Base-by-base conservation (phyloP, 768 basidiomycete genomes). In the Suillus ampliporus region DNA sequence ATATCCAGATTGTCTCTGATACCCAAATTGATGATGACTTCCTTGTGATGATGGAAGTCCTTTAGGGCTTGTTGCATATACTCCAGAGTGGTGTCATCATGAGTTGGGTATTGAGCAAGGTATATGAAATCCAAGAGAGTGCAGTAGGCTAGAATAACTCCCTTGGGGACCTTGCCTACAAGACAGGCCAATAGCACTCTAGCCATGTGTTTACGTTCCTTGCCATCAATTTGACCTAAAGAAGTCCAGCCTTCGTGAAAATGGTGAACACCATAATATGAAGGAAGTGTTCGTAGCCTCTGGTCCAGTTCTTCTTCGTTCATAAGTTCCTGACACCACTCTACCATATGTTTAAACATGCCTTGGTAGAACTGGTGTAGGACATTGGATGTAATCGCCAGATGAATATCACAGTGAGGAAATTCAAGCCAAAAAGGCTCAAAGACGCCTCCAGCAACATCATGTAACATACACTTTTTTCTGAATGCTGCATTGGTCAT, bases 91-190 rank as follows among this genome's bases (percentile, higher is more conserved):
- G 54, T 28, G 15, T 78, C 74, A 41, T 63, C 60, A 46, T 79
- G 70, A 13, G 63, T 58, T 1, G 60, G 71, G 1, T 71, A 63
- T 66, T 82, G 80, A 1, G 74, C 74, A 8, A 74, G 67, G 60
- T 77, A 81, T 6, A 69, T 66, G 62, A 82, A 81, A 58, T 82
- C 77, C 6, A 77, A 58, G 9, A 80, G 69, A 4, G 77, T 68
- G 1, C 74, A 70, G 38, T 82, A 57, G 1, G 77, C 72, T n/a
- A 60, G 61, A 15, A 82, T 62, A 52, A 80, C 75, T 0, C 43
- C 23, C 5, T 35, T 38, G 0, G 76, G 62, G 23, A 74, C 76
- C 40, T 69, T 74, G 35, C 74, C 77, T 35, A 77, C 76, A 43
- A 80, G 10, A 11, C 43, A 44, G 11, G 9, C n/a, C 10, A 44